A percentile compares a stretch with the other conserved stretches of the same genome.
These are phyloP conservation scores for Cladosporium sp. DNA, from an alignment of 2,329 filamentous ascomycete species.

Conservation along the genomic window DNA sequence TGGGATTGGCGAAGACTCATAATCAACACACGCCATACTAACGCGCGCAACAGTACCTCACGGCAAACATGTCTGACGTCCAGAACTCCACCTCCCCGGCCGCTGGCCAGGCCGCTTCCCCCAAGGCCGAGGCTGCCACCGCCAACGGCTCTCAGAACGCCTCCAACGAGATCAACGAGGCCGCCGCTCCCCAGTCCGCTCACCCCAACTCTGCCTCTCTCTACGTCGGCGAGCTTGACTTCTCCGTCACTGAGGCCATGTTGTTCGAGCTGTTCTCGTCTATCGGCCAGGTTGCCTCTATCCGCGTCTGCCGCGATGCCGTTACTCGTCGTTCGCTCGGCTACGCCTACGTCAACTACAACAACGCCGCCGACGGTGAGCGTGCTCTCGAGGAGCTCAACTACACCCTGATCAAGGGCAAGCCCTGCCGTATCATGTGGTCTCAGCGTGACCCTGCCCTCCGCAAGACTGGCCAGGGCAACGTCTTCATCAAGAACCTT, in stretches of 20 bases:
- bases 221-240: slow-evolving; percentile 97
- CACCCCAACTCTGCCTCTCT: slow-evolving; percentile 93
- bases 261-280: slow-evolving; percentile 99
- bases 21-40: neutral
- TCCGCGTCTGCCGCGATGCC: slow-evolving; percentile 98
- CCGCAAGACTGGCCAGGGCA: slow-evolving; percentile 98
- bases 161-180: slow-evolving; percentile 64
- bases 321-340: slow-evolving; percentile 98
- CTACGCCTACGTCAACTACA: slow-evolving; percentile 99
- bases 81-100: slow-evolving; percentile 55
- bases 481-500: slow-evolving; percentile 99
- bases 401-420: slow-evolving; percentile 99
- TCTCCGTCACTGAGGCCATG: slow-evolving; percentile 98
- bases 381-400: slow-evolving; percentile 98
- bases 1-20: neutral
- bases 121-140: slow-evolving; percentile 62
- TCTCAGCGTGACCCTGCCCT: slow-evolving; percentile 98
- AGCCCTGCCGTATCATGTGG: slow-evolving; percentile 99
- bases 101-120: slow-evolving; percentile 73
- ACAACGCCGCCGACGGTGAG: slow-evolving; percentile 93
- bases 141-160: slow-evolving; percentile 61
- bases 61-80: slow-evolving; percentile 43
- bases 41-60: slow-evolving; percentile 22
- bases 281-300: slow-evolving; percentile 97
- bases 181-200: slow-evolving; percentile 67